phyloP scores from a whole-genome alignment of 805 yeast genomes.

The Starmerella bombicola region DNA sequence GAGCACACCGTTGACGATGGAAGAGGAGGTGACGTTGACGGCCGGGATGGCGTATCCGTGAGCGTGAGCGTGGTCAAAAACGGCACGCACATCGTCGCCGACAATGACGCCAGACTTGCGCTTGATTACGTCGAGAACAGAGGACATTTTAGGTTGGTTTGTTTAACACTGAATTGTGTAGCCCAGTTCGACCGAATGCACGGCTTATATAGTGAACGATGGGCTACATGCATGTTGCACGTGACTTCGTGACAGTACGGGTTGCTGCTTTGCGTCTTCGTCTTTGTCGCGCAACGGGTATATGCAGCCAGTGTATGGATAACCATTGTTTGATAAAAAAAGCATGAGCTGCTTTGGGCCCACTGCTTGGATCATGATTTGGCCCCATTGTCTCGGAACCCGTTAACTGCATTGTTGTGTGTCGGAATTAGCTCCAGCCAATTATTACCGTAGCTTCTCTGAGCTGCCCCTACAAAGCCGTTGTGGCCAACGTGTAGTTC shows the following conservation, averaged over 20 bases:
- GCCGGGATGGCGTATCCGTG: slow-evolving; percentile 96
- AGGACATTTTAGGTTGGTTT: slow-evolving; percentile 19
- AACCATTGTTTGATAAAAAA: too few species aligned
- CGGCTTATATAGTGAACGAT: slow-evolving; percentile 7
- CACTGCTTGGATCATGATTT: too few species aligned
- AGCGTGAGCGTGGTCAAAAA: slow-evolving; percentile 82
- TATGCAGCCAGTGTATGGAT: too few species aligned
- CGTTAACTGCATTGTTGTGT: too few species aligned
- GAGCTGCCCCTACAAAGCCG: too few species aligned
- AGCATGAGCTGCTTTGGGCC: too few species aligned
- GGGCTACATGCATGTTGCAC: not conserved
- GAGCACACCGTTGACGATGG: slow-evolving; percentile 91
- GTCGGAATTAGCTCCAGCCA: too few species aligned
- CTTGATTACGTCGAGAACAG: slow-evolving; percentile 56
- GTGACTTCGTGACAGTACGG: slow-evolving; percentile 6
- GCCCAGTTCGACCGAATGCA: not conserved
- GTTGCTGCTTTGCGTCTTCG: slow-evolving; percentile 1
- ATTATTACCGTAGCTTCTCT: too few species aligned
- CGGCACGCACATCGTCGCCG: slow-evolving; percentile 81
- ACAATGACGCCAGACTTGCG: slow-evolving; percentile 96
- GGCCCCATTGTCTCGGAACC: too few species aligned
- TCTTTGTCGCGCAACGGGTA: not conserved
- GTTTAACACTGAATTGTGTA: not conserved
- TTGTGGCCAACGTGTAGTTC: not conserved
- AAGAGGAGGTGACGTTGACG: slow-evolving; percentile 93